A percentile compares a stretch with the other conserved stretches of the same genome.
Conservation (phyloP, 495 filamentous ascomycete species). For the Aspergillus cavernicola region DNA sequence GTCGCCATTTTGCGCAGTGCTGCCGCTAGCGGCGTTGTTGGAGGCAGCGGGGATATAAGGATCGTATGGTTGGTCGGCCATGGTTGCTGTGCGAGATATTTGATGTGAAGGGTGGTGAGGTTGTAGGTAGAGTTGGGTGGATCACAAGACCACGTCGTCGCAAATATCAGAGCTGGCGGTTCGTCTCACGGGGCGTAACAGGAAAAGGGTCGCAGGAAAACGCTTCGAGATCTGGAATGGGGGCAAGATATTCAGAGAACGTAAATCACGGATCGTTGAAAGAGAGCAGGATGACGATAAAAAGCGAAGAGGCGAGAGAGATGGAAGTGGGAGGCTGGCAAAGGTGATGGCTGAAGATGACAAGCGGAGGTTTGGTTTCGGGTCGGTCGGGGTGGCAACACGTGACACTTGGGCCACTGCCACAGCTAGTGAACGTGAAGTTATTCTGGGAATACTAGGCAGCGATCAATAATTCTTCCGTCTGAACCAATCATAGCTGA, state of each 20-base stretch:
- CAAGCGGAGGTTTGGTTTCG: conserved; percentile 19
- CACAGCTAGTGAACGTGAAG: neutral
- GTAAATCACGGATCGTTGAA: neutral
- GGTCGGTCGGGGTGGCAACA: conserved; percentile 26
- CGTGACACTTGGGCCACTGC: conserved; percentile 21
- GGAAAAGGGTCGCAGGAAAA: conserved; percentile 5
- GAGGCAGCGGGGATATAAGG: conserved; percentile 80
- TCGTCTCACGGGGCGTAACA: conserved; percentile 12
- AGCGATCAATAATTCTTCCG: conserved; percentile 7
- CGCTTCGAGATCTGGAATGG: neutral
- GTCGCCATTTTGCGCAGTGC: conserved; percentile 56
- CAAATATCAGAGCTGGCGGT: conserved; percentile 12
- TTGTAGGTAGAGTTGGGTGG: conserved; percentile 15
- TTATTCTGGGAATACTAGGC: conserved; percentile 14
- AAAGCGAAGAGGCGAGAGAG: conserved; percentile 19
- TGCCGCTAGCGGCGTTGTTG: conserved; percentile 38
- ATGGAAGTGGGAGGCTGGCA: conserved; percentile 25
- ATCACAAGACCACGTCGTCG: conserved; percentile 22
- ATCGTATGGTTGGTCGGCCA: conserved; percentile 78
- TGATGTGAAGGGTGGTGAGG: conserved; percentile 10
- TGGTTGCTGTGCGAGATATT: conserved; percentile 32
- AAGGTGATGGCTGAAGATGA: conserved; percentile 18
- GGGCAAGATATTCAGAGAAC: conserved; percentile 1
- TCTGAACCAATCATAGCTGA: conserved; percentile 4
- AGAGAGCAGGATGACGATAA: conserved; percentile 8